phyloP scores from a whole-genome alignment of 495 filamentous ascomycete species.

The Chaetomium fimeti region DNA sequence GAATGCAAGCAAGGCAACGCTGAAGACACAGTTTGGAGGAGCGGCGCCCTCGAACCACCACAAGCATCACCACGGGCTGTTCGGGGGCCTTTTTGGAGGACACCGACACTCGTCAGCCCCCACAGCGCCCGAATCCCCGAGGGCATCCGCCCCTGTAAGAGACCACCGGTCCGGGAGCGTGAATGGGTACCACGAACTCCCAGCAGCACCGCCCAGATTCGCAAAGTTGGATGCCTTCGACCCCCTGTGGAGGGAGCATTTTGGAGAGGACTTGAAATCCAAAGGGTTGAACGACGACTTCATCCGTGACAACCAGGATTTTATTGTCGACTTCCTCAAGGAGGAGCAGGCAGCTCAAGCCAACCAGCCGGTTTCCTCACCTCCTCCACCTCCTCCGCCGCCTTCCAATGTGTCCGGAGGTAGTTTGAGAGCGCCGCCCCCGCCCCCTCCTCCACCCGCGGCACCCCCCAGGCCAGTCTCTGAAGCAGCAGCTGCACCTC shows the following conservation, averaged over 20 bases:
- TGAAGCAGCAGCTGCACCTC: conserved; percentile 54
- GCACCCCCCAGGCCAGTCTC: conserved; percentile 37
- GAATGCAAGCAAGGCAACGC: conserved; percentile 83
- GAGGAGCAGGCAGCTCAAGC: conserved; percentile 64
- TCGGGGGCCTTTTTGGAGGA: conserved; percentile 67
- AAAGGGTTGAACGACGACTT: conserved; percentile 94
- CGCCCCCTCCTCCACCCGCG: conserved; percentile 57
- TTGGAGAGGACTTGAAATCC: conserved; percentile 70
- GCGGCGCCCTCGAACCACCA: conserved; percentile 44
- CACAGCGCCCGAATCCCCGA: conserved; percentile 55
- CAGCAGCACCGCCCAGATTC: conserved; percentile 48
- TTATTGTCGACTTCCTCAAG: conserved; percentile 88
- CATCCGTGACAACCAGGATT: conserved; percentile 88
- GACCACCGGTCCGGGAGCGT: conserved; percentile 49
- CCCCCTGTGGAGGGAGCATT: conserved; percentile 76
- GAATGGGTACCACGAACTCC: conserved; percentile 36
- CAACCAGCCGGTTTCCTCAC: conserved; percentile 51
- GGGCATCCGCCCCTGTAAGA: conserved; percentile 48
- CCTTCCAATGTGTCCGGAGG: conserved; percentile 34
- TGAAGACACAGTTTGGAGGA: conserved; percentile 71
- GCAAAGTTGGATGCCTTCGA: conserved; percentile 77
- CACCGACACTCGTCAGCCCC: conserved; percentile 66
- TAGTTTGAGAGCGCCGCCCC: conserved; percentile 54
- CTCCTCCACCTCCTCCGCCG: conserved; percentile 54
- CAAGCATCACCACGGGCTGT: conserved; percentile 47